Percentiles rank a stretch among this genome's conserved stretches.
phyloP scores from a whole-genome alignment of 306 rosid genomes.

The Abrus pulchellus region DNA sequence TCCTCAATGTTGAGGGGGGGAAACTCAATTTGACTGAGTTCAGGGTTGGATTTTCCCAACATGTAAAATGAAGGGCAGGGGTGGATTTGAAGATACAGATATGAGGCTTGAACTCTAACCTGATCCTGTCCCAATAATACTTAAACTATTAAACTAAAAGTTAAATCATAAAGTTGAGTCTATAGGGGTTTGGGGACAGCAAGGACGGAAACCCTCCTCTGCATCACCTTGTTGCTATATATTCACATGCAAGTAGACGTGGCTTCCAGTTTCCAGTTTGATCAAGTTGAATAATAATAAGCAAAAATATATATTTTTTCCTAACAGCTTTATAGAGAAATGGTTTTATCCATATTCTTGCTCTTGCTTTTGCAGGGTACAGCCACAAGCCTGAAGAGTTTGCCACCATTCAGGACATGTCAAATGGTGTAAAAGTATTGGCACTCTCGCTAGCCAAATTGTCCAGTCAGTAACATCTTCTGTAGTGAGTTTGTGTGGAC shows the following conservation, averaged over 20 bases:
- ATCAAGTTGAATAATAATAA: background rate
- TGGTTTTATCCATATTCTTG: conserved; percentile 5
- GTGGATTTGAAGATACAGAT: background rate
- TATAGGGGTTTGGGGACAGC: background rate
- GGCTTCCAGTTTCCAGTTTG: conserved; percentile 1
- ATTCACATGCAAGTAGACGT: conserved; percentile 22
- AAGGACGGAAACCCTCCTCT: background rate
- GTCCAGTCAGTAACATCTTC: conserved; percentile 68
- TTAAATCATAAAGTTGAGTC: background rate
- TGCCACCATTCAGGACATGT: conserved; percentile 69
- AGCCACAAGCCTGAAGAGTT: conserved; percentile 98
- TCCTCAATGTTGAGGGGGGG: background rate
- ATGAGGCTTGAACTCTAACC: background rate
- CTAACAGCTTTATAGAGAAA: background rate
- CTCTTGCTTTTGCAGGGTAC: conserved; percentile 74
- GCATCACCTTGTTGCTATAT: background rate
- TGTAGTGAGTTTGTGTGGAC: conserved; percentile 39
- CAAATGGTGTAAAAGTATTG: conserved; percentile 88
- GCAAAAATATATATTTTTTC: background rate
- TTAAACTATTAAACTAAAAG: background rate
- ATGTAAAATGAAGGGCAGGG: background rate
- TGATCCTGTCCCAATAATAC: background rate
- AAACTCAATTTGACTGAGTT: background rate
- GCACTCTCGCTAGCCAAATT: conserved; percentile 86
- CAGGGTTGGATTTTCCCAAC: background rate